Percentiles rank a stretch among this genome's conserved stretches.
These are phyloP conservation scores for Zygnema cylindricum DNA, from an alignment of 139 green algal species.

Conservation along the genomic window DNA sequence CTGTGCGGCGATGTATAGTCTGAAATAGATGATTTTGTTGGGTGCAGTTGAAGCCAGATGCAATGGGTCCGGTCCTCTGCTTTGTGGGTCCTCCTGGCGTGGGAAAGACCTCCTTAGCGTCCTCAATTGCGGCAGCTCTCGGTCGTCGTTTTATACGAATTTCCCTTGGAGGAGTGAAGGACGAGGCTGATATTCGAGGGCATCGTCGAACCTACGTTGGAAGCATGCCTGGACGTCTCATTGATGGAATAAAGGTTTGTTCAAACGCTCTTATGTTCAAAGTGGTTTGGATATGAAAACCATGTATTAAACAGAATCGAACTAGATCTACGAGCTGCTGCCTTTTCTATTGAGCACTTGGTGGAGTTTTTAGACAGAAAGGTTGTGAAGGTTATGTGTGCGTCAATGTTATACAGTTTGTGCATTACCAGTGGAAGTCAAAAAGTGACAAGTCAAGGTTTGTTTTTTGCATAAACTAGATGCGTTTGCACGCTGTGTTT, in stretches of 20 bases:
- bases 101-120: conserved; percentile 92
- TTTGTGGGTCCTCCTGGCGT: conserved; percentile 91
- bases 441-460: too few species aligned
- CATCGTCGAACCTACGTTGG: conserved; percentile 95
- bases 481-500: too few species aligned
- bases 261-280: not conserved
- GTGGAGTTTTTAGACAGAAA: too few species aligned
- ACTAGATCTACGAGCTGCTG: too few species aligned
- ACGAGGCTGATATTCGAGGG: conserved; percentile 90
- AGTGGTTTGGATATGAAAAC: too few species aligned
- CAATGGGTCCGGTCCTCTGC: conserved; percentile 92
- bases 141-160: conserved; percentile 91
- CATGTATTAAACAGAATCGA: too few species aligned
- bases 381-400: too few species aligned
- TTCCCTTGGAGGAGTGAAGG: conserved; percentile 87
- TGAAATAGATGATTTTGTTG: not conserved
- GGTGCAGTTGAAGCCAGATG: not conserved
- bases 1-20: too few species aligned
- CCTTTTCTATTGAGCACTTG: too few species aligned
- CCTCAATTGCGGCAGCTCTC: conserved; percentile 82
- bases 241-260: not conserved
- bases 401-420: too few species aligned
- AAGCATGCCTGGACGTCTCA: conserved; percentile 89
- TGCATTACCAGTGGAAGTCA: too few species aligned
- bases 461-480: too few species aligned